Percentiles rank a stretch among this genome's conserved stretches.
Conservation (phyloP, 164 flowering plant species). For the Warburgia ugandensis region DNA sequence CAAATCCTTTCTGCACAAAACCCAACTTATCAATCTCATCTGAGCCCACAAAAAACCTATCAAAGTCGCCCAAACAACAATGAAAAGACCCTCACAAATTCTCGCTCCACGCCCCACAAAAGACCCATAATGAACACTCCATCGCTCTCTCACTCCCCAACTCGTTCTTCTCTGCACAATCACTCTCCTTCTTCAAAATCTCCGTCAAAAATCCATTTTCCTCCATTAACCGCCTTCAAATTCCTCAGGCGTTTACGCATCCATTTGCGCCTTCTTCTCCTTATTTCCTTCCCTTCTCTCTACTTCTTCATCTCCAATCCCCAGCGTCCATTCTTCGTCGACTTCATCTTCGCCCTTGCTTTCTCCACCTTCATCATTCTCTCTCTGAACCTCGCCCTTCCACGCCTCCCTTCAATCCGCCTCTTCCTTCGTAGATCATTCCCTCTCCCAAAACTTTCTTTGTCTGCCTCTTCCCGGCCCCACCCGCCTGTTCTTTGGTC, state of each 20-base stretch:
- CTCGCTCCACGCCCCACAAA: too few relatives aligned
- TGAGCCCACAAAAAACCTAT: too few relatives aligned
- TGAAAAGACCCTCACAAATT: too few relatives aligned
- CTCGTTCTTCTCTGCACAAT: too few relatives aligned
- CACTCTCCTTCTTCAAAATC: too few relatives aligned
- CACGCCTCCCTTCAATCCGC: conserved; percentile 42
- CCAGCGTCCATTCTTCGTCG: conserved; percentile 31
- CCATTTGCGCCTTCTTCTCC: conserved; percentile 33
- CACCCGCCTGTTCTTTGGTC: conserved; percentile 84
- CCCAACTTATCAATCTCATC: too few relatives aligned
- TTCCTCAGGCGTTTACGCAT: conserved; percentile 26
- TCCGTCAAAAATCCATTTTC: too few relatives aligned
- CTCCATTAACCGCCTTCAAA: conserved; percentile 11
- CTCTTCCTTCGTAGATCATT: conserved; percentile 34
- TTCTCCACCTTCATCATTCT: conserved; percentile 41
- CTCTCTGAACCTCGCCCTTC: conserved; percentile 44
- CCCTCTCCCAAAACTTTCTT: conserved; percentile 19
- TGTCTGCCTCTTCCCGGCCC: conserved; percentile 2
- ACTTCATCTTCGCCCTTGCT: conserved; percentile 40
- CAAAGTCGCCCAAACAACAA: too few relatives aligned
- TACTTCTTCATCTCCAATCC: conserved; percentile 45
- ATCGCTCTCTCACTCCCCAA: too few relatives aligned
- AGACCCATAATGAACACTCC: too few relatives aligned
- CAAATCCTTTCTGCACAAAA: too few relatives aligned
- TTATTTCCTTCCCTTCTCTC: conserved; percentile 44